Conservation (phyloP, 129 eudicot species). For the Scalesia atractyloides region DNA sequence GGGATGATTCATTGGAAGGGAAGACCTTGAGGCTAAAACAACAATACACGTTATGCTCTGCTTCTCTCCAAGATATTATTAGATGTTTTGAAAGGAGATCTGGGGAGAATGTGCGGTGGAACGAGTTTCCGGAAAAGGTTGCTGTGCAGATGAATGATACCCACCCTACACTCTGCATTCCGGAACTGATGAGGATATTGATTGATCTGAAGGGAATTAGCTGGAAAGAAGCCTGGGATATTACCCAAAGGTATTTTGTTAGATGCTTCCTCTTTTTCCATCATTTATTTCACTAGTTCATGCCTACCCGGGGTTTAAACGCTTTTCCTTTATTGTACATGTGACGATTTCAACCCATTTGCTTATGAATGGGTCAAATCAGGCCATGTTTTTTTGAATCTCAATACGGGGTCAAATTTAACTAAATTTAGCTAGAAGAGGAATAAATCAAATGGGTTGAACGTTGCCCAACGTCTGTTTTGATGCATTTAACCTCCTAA, state of each 20-base stretch:
- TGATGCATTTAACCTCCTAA: neutral
- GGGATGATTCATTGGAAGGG: slow-evolving; percentile 91
- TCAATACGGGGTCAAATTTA: neutral
- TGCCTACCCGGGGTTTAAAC: neutral
- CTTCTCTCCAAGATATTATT: slow-evolving; percentile 93
- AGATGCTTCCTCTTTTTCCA: neutral
- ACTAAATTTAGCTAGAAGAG: neutral
- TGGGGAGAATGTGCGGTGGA: slow-evolving; percentile 62
- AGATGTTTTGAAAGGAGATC: slow-evolving; percentile 85
- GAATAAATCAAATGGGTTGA: neutral
- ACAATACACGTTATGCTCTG: slow-evolving; percentile 92
- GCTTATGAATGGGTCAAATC: neutral
- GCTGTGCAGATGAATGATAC: slow-evolving; percentile 99
- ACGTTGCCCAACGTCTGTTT: neutral
- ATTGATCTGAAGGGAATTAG: slow-evolving; percentile 83
- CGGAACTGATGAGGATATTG: slow-evolving; percentile 90
- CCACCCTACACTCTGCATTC: slow-evolving; percentile 96
- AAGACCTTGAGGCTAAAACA: slow-evolving; percentile 86
- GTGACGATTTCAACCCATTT: neutral
- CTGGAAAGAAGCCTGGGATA: slow-evolving; percentile 91
- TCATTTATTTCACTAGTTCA: neutral
- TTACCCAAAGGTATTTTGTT: slow-evolving; percentile 70
- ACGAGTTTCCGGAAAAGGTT: slow-evolving; percentile 82
- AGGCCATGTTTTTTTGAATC: slow-evolving; percentile 7
- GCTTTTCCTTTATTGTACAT: neutral